A percentile compares a stretch with the other conserved stretches of the same genome.
These are phyloP conservation scores for Fusarium staphyleae DNA, from an alignment of 2,329 filamentous ascomycete genomes.

Conservation along the genomic window DNA sequence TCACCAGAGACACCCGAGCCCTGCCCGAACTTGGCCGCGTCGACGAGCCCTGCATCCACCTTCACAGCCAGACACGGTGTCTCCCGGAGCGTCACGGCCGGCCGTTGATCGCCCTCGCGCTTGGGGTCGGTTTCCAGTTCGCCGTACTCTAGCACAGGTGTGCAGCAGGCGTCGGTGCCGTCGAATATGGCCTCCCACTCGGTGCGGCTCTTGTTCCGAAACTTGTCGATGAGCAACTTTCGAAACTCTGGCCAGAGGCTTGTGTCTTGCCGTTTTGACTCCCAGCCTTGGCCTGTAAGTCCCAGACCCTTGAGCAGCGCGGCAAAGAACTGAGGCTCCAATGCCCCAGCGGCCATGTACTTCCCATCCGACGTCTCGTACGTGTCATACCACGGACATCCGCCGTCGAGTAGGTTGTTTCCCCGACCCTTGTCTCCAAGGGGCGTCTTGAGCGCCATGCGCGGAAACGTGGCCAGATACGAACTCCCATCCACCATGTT, in stretches of 20 bases:
- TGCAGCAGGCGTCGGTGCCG: constrained; percentile 89
- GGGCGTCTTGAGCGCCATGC: constrained; percentile 69
- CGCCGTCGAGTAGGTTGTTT: constrained; percentile 81
- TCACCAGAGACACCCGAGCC: constrained; percentile 69
- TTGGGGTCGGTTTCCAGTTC: constrained; percentile 66
- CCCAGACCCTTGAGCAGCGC: constrained; percentile 71
- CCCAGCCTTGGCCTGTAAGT: constrained; percentile 60
- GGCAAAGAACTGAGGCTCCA: constrained; percentile 87
- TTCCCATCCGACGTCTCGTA: constrained; percentile 83
- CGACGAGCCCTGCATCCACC: constrained; percentile 46
- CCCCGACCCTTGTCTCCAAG: constrained; percentile 72
- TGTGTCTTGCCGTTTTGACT: constrained; percentile 64
- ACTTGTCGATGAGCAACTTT: constrained; percentile 65
- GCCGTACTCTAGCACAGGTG: constrained; percentile 79
- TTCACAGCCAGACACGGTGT: constrained; percentile 74
- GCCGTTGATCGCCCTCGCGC: constrained; percentile 74
- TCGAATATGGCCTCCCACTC: constrained; percentile 91
- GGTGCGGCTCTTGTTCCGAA: constrained; percentile 71
- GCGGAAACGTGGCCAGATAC: constrained; percentile 80
- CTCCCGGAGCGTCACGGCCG: constrained; percentile 70
- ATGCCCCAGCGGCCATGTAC: constrained; percentile 86
- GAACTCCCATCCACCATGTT: constrained; percentile 95
- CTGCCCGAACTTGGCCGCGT: constrained; percentile 61
- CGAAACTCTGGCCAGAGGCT: constrained; percentile 73
- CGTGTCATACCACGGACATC: constrained; percentile 86